phyloP scores from a whole-genome alignment of 2,329 filamentous ascomycete genomes.

The Monosporascus sp. region DNA sequence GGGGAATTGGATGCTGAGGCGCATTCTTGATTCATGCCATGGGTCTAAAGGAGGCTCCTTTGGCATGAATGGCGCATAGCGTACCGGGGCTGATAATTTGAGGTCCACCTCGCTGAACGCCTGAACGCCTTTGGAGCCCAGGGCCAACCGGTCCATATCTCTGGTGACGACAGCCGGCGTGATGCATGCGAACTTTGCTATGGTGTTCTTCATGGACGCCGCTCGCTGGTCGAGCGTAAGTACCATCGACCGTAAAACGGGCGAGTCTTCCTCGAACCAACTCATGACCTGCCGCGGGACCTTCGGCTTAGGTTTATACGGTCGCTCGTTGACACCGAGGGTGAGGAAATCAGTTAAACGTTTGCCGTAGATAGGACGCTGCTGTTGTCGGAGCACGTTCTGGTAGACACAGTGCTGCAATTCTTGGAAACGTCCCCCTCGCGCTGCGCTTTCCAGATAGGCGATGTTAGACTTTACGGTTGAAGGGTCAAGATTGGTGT shows the following conservation, averaged over 20 bases:
- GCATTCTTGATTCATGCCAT: slow-evolving; percentile 90
- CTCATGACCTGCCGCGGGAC: slow-evolving; percentile 59
- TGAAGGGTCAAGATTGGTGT: slow-evolving; percentile 55
- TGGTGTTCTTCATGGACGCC: slow-evolving; percentile 63
- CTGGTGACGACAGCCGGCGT: slow-evolving; percentile 83
- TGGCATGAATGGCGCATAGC: slow-evolving; percentile 51
- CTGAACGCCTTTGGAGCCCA: slow-evolving; percentile 56
- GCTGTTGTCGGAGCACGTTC: slow-evolving; percentile 74
- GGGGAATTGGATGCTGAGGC: slow-evolving; percentile 90
- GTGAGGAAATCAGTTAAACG: slow-evolving; percentile 71
- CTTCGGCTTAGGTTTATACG: slow-evolving; percentile 54
- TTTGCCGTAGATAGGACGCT: slow-evolving; percentile 75
- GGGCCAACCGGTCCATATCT: slow-evolving; percentile 63
- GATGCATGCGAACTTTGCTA: slow-evolving; percentile 87
- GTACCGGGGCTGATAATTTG: slow-evolving; percentile 50
- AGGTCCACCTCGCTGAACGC: slow-evolving; percentile 53
- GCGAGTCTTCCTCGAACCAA: slow-evolving; percentile 71
- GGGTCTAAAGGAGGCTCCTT: slow-evolving; percentile 62
- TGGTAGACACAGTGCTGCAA: slow-evolving; percentile 76
- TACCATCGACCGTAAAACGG: slow-evolving; percentile 60
- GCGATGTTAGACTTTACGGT: slow-evolving; percentile 64
- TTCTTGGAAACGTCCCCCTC: slow-evolving; percentile 68
- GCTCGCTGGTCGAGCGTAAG: slow-evolving; percentile 70
- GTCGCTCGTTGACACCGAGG: slow-evolving; percentile 54
- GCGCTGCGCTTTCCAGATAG: slow-evolving; percentile 65